Percentiles rank a stretch among this genome's conserved stretches.
Evolutionary conservation across 768 basidiomycete species (phyloP).

Genomic region (Pulveroboletus ravenelii): DNA sequence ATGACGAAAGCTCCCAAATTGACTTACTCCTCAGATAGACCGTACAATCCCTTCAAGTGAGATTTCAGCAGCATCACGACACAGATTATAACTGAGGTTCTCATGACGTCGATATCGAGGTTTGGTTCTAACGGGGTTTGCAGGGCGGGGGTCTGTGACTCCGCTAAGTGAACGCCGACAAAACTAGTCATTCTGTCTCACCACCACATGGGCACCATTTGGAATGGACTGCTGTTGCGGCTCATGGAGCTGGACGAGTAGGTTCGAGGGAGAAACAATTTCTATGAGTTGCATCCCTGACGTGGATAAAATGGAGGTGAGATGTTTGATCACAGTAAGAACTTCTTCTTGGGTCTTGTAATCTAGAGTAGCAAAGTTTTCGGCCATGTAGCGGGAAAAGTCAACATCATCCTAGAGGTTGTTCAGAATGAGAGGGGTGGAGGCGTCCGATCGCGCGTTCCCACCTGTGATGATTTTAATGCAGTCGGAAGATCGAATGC

Average conservation of each 20-base stretch:
- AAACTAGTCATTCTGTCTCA: not conserved
- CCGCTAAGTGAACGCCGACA: not conserved
- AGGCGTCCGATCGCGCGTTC: not conserved
- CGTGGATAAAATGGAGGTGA: constrained; percentile 72
- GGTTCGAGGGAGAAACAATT: constrained; percentile 61
- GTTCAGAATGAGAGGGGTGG: not conserved
- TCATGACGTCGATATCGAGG: constrained; percentile 36
- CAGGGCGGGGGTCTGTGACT: not conserved
- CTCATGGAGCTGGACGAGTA: constrained; percentile 57
- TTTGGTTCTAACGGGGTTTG: constrained; percentile 2
- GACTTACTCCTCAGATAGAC: constrained; percentile 86
- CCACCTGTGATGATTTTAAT: constrained; percentile 55
- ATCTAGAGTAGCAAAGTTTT: constrained; percentile 88
- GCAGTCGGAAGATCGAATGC: constrained; percentile 71
- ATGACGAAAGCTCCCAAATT: not conserved
- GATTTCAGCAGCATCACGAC: constrained; percentile 85
- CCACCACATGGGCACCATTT: constrained; percentile 1
- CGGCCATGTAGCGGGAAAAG: constrained; percentile 89
- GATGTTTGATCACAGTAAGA: constrained; percentile 73
- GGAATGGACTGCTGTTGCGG: constrained; percentile 7
- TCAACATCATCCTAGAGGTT: constrained; percentile 67
- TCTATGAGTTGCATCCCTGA: constrained; percentile 82
- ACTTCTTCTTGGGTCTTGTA: constrained; percentile 96
- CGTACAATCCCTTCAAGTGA: constrained; percentile 78
- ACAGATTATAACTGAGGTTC: constrained; percentile 73